These are phyloP conservation scores for Cytospora chrysosperma DNA, from an alignment of 2,329 filamentous ascomycete species.

Conservation along the genomic window DNA sequence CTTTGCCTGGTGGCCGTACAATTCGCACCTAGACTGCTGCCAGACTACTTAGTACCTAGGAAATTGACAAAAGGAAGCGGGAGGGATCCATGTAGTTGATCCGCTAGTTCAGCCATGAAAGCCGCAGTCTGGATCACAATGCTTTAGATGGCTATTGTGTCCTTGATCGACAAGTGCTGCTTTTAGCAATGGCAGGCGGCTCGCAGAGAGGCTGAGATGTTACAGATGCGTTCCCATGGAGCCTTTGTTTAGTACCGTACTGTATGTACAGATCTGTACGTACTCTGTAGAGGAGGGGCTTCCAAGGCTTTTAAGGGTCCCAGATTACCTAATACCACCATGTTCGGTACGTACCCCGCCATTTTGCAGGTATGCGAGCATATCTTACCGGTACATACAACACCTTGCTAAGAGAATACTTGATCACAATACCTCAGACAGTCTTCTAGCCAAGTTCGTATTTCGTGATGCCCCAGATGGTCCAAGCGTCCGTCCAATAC, in stretches of 20 bases:
- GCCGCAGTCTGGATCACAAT: background rate
- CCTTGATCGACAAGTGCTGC: background rate
- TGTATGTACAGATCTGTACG: no score
- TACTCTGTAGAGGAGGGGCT: conserved; percentile 5
- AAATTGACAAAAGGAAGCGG: background rate
- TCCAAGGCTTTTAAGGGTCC: no score
- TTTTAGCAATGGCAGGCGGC: background rate
- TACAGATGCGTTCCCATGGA: background rate
- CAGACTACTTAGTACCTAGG: no score
- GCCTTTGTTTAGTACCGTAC: background rate
- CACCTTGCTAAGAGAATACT: background rate
- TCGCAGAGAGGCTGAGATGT: background rate
- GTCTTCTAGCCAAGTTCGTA: background rate
- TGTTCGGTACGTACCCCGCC: conserved; percentile 7
- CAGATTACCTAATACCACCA: background rate
- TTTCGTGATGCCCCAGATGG: background rate
- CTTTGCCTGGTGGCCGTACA: background rate
- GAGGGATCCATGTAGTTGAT: no score
- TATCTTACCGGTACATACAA: conserved; percentile 9
- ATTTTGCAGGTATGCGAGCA: background rate
- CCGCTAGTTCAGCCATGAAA: background rate
- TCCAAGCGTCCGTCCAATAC: conserved; percentile 1
- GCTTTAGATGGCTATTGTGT: background rate
- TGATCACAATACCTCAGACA: background rate
- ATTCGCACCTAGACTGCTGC: no score